These are phyloP conservation scores for Cucurbitaria berberidis DNA, from an alignment of 2,329 filamentous ascomycete genomes.

Conservation along the genomic window DNA sequence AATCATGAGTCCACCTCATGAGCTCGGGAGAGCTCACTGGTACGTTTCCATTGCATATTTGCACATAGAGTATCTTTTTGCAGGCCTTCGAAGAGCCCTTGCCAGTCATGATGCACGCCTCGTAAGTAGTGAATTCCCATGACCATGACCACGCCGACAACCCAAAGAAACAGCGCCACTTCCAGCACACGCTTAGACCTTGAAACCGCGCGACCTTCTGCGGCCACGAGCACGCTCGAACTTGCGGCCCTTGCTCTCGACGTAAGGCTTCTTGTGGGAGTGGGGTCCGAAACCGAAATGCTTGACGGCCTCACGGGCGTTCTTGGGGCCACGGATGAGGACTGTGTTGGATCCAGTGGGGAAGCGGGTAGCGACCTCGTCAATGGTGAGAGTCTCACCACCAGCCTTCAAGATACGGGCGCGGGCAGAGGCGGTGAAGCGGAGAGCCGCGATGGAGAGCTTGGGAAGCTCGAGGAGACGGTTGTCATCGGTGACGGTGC, in stretches of 20 bases:
- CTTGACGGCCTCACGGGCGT: conserved; percentile 95
- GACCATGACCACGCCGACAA: conserved; percentile 47
- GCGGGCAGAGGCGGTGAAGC: conserved; percentile 95
- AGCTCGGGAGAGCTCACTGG: conserved; percentile 41
- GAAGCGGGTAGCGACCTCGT: conserved; percentile 93
- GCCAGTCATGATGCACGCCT: conserved; percentile 47
- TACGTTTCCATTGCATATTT: conserved; percentile 43
- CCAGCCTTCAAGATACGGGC: conserved; percentile 92
- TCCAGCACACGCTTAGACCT: conserved; percentile 75
- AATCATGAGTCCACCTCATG: conserved; percentile 41
- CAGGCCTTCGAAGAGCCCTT: conserved; percentile 39
- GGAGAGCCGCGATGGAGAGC: conserved; percentile 89
- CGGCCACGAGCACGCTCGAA: conserved; percentile 99
- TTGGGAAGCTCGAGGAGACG: conserved; percentile 83
- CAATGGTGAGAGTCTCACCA: conserved; percentile 92
- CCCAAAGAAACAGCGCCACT: conserved; percentile 45
- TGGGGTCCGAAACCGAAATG: conserved; percentile 99
- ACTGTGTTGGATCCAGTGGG: conserved; percentile 97
- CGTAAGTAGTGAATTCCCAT: conserved; percentile 44
- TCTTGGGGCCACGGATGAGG: conserved; percentile 97
- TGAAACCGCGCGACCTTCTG: conserved; percentile 98
- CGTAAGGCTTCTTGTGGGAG: conserved; percentile 98
- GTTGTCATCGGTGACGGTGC: conserved; percentile 97
- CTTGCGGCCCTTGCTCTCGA: conserved; percentile 99
- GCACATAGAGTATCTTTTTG: conserved; percentile 49